These are phyloP conservation scores for Viola pubescens DNA, from an alignment of 441 rosid genomes.

Conservation along the genomic window DNA sequence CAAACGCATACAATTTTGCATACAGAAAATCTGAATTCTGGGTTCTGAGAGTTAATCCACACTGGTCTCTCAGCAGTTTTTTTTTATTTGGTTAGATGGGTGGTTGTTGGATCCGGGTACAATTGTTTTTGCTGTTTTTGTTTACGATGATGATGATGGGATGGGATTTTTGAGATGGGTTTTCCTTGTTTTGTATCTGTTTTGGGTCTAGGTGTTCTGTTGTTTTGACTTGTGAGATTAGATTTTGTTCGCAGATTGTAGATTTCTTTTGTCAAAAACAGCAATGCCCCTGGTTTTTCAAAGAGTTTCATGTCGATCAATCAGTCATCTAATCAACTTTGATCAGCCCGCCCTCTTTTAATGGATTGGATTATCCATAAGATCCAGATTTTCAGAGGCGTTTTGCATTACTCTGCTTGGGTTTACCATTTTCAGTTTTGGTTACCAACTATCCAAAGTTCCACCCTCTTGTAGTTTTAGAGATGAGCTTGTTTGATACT, in stretches of 20 bases:
- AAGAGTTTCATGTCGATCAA: not conserved
- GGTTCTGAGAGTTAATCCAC: not conserved
- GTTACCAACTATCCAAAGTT: no score
- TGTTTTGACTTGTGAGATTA: not conserved
- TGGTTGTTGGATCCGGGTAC: slow-evolving; percentile 10
- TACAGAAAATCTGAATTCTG: slow-evolving; percentile 5
- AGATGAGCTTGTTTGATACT: not conserved
- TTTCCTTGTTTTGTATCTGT: not conserved
- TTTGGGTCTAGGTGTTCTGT: not conserved
- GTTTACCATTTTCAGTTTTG: not conserved
- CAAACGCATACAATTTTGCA: not conserved
- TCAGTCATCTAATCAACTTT: not conserved
- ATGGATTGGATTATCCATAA: not conserved
- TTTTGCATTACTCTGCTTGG: not conserved
- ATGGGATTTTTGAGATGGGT: not conserved
- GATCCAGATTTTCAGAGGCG: not conserved
- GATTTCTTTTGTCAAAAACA: not conserved
- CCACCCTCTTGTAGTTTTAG: no score
- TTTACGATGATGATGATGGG: not conserved
- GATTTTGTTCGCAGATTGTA: not conserved
- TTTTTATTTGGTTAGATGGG: not conserved
- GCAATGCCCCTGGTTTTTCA: slow-evolving; percentile 1
- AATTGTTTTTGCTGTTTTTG: not conserved
- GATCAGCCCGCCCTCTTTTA: not conserved
- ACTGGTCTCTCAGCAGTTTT: not conserved